Conservation (phyloP, 768 basidiomycete species). For the Kwoniella pini region DNA sequence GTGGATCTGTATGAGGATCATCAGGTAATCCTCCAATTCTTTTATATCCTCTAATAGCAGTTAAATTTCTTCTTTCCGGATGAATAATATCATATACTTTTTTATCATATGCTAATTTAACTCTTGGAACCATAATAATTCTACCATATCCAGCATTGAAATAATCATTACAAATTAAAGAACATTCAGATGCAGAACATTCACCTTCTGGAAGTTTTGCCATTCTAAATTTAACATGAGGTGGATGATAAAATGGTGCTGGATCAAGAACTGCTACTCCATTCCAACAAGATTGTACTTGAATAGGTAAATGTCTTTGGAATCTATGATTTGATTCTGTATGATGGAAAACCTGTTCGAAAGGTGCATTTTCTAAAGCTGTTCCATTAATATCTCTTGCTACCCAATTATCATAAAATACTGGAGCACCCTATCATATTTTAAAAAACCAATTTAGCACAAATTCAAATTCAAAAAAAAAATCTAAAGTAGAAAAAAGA, state of each 20-base stretch:
- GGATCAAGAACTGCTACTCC: constrained; percentile 95
- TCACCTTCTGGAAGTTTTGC: constrained; percentile 82
- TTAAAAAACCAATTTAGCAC: too few relatives aligned
- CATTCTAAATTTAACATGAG: constrained; percentile 94
- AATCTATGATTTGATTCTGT: constrained; percentile 72
- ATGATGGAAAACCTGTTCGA: constrained; percentile 91
- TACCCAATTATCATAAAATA: constrained; percentile 91
- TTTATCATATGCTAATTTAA: constrained; percentile 94
- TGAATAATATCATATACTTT: constrained; percentile 95
- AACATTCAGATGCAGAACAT: constrained; percentile 94
- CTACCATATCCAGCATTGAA: constrained; percentile 94
- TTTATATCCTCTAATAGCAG: constrained; percentile 90
- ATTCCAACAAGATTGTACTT: constrained; percentile 99
- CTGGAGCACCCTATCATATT: constrained; percentile 67
- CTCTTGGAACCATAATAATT: constrained; percentile 96
- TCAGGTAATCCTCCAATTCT: constrained; percentile 96
- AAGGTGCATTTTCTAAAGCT: constrained; percentile 95
- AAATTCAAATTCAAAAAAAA: too few relatives aligned
- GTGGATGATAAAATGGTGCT: constrained; percentile 87
- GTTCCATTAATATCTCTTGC: constrained; percentile 98
- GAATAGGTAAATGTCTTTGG: constrained; percentile 87
- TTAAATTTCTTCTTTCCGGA: constrained; percentile 82
- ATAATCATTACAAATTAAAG: constrained; percentile 97
- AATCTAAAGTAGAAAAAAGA: too few relatives aligned
- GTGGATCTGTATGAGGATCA: constrained; percentile 92